phyloP scores from a whole-genome alignment of 1,139 yeast species.

The Yamadazyma songkhlaensis region DNA sequence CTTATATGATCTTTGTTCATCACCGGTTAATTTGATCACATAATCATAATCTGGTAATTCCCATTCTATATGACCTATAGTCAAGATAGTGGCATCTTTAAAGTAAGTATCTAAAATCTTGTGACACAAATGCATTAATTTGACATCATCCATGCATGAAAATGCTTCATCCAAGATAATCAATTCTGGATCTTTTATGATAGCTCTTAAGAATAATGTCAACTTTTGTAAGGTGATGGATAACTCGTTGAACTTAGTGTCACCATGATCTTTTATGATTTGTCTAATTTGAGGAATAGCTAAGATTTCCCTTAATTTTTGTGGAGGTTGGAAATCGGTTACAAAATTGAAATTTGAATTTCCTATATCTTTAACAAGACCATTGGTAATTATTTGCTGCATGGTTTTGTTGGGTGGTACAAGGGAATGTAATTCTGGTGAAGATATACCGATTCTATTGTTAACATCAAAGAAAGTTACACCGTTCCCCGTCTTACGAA shows the following conservation, averaged over 20 bases:
- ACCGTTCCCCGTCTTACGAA: slow-evolving; percentile 68
- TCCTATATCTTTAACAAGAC: slow-evolving; percentile 58
- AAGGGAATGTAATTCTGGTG: slow-evolving; percentile 89
- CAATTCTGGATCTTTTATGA: slow-evolving; percentile 72
- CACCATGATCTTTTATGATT: slow-evolving; percentile 27
- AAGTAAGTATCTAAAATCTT: slow-evolving; percentile 51
- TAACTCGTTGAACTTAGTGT: slow-evolving; percentile 49
- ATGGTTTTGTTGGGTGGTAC: slow-evolving; percentile 60
- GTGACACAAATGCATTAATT: slow-evolving; percentile 63
- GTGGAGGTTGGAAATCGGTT: slow-evolving; percentile 1
- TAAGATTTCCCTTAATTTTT: slow-evolving; percentile 17
- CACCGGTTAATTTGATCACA: slow-evolving; percentile 33
- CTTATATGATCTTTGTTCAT: slow-evolving; percentile 24
- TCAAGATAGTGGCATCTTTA: slow-evolving; percentile 61
- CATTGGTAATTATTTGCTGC: slow-evolving; percentile 65
- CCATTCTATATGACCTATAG: slow-evolving; percentile 74
- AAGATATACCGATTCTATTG: slow-evolving; percentile 75
- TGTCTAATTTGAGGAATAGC: slow-evolving; percentile 19
- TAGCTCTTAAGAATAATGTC: slow-evolving; percentile 69
- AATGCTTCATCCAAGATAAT: slow-evolving; percentile 90
- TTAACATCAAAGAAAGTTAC: slow-evolving; percentile 78
- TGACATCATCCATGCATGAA: slow-evolving; percentile 76
- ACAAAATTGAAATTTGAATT: slow-evolving; percentile 41
- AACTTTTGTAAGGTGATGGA: slow-evolving; percentile 77
- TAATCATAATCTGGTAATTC: slow-evolving; percentile 38